Conservation (phyloP, 2,329 filamentous ascomycete genomes). For the Coleophoma cylindrospora region DNA sequence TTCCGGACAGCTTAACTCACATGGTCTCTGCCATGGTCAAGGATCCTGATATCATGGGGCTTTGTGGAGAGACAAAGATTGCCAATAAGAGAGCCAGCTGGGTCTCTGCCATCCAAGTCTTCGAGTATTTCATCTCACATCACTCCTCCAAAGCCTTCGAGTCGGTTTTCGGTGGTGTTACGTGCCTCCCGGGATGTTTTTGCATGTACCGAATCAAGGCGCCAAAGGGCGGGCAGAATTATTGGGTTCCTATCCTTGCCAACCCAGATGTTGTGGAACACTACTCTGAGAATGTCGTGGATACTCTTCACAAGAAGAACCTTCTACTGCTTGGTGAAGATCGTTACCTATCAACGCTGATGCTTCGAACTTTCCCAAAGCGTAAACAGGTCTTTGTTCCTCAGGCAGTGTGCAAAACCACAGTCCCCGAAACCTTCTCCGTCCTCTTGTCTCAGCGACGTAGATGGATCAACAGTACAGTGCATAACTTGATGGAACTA, state of each 20-base stretch:
- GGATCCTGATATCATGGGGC: conserved; percentile 97
- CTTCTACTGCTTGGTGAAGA: conserved; percentile 87
- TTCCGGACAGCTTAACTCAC: conserved; percentile 95
- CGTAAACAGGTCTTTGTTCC: conserved; percentile 98
- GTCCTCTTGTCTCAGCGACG: conserved; percentile 91
- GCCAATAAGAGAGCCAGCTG: conserved; percentile 94
- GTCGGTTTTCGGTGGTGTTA: conserved; percentile 97
- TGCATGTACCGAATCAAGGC: conserved; percentile 99
- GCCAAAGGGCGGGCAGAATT: conserved; percentile 96
- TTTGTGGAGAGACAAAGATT: conserved; percentile 99
- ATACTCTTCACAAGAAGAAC: conserved; percentile 98
- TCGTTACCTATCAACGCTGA: conserved; percentile 91
- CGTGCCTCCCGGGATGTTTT: conserved; percentile 97
- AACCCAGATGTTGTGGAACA: conserved; percentile 99
- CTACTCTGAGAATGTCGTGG: conserved; percentile 98
- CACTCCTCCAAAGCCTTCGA: conserved; percentile 97
- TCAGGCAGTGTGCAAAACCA: conserved; percentile 98
- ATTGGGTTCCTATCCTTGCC: conserved; percentile 97
- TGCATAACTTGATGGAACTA: conserved; percentile 98
- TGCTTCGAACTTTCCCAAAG: conserved; percentile 98
- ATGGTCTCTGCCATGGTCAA: conserved; percentile 99
- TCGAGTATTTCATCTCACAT: conserved; percentile 99
- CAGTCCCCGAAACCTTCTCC: conserved; percentile 87
- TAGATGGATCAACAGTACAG: conserved; percentile 98
- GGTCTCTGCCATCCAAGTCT: conserved; percentile 98